Percentiles rank a stretch among this genome's conserved stretches.
Conservation (phyloP, 306 rosid genomes). For the Malus orientalis region DNA sequence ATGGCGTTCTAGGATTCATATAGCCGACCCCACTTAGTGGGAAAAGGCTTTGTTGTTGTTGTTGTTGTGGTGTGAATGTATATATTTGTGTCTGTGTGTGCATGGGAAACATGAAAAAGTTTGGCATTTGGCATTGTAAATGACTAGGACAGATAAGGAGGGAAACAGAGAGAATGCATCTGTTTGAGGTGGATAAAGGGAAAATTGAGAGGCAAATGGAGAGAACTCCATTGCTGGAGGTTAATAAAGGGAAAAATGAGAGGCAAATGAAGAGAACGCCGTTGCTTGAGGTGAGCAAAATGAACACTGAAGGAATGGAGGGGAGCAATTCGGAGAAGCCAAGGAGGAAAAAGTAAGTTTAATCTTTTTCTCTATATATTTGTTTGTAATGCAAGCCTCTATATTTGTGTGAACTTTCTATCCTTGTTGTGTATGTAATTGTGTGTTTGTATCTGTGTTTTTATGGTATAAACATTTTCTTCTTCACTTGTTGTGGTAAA, state of each 20-base stretch:
- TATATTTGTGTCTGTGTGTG: no score
- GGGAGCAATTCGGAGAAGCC: constrained; percentile 32
- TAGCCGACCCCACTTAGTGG: no score
- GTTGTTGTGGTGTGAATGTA: no score
- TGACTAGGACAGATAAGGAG: not conserved
- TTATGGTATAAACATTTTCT: not conserved
- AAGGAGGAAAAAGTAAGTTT: constrained; percentile 50
- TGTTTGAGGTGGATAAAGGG: constrained; percentile 35
- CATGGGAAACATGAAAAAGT: no score
- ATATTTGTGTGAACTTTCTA: not conserved
- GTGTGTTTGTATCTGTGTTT: not conserved
- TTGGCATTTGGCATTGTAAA: no score
- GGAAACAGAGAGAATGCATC: constrained; percentile 55
- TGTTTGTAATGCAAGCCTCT: not conserved
- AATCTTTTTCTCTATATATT: not conserved
- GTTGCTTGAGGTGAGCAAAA: constrained; percentile 30
- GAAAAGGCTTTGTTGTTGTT: no score
- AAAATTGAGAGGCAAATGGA: constrained; percentile 31
- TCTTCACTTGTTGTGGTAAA: not conserved
- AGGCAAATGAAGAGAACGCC: constrained; percentile 55
- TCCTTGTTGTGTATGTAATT: not conserved
- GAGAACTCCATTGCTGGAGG: constrained; percentile 52
- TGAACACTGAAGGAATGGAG: constrained; percentile 20
- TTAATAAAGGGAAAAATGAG: constrained; percentile 21
- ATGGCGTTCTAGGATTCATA: no score